These are phyloP conservation scores for Micromonas pusilla DNA, from an alignment of 139 green algal genomes.

Conservation along the genomic window DNA sequence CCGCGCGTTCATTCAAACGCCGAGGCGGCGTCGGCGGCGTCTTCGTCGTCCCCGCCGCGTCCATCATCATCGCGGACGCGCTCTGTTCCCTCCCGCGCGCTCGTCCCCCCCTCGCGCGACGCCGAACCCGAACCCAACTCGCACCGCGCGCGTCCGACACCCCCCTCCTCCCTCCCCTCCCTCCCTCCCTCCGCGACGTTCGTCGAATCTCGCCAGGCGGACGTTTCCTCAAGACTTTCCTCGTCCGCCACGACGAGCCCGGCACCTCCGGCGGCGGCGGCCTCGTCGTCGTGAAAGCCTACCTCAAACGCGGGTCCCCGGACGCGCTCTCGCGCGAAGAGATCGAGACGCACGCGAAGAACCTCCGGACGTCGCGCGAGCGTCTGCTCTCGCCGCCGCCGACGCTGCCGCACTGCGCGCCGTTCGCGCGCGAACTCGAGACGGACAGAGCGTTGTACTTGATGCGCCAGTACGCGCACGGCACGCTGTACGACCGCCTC, in stretches of 20 bases:
- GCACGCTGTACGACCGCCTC: conserved; percentile 81
- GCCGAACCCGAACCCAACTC: neutral
- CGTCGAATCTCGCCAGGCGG: conserved; percentile 45
- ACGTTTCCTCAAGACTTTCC: conserved; percentile 75
- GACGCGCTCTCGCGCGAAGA: conserved; percentile 29
- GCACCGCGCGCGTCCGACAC: neutral
- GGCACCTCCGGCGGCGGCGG: conserved; percentile 48
- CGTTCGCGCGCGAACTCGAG: conserved; percentile 52
- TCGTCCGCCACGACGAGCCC: conserved; percentile 82
- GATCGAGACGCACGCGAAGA: neutral
- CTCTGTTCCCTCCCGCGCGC: too few relatives aligned
- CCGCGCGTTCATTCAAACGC: too few relatives aligned
- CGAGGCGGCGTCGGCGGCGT: too few relatives aligned
- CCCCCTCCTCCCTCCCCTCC: neutral
- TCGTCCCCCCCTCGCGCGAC: too few relatives aligned
- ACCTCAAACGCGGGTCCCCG: conserved; percentile 64
- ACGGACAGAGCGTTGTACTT: conserved; percentile 61
- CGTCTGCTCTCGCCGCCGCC: neutral
- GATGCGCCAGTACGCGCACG: conserved; percentile 75
- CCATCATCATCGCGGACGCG: too few relatives aligned
- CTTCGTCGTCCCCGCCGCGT: too few relatives aligned
- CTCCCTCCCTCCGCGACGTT: conserved; percentile 19
- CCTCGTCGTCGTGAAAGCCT: conserved; percentile 88
- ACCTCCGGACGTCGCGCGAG: neutral
- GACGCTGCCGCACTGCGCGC: conserved; percentile 33